Conservation (phyloP, 306 rosid genomes). For the Casuarina glauca region DNA sequence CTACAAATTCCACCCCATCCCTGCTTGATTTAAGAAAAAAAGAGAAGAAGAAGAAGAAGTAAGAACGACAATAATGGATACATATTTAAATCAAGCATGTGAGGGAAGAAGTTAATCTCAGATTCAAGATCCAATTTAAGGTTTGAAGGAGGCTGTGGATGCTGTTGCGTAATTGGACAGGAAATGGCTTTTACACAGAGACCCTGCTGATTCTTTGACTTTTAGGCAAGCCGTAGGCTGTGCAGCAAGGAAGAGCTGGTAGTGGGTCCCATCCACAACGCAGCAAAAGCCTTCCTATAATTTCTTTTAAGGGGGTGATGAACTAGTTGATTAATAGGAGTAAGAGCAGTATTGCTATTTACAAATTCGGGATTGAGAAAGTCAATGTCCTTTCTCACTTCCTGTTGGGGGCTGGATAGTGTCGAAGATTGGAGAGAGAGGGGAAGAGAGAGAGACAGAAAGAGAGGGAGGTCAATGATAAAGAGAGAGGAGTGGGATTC, state of each 20-base stretch:
- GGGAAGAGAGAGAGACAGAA: conserved; percentile 19
- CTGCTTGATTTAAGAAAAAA: too few relatives aligned
- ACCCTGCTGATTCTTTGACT: conserved; percentile 64
- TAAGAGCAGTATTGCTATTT: conserved; percentile 12
- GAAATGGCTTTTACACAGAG: conserved; percentile 56
- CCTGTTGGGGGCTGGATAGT: conserved; percentile 28
- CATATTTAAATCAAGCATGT: not conserved
- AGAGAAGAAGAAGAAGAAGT: too few relatives aligned
- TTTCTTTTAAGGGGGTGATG: conserved; percentile 6
- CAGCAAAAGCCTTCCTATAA: conserved; percentile 18
- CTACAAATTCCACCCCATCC: too few relatives aligned
- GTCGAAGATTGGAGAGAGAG: conserved; percentile 26
- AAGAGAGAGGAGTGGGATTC: conserved; percentile 22
- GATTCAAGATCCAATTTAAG: not conserved
- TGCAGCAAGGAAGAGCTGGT: conserved; percentile 28
- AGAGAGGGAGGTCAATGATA: conserved; percentile 9
- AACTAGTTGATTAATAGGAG: not conserved
- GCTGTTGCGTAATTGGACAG: conserved; percentile 48
- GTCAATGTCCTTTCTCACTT: conserved; percentile 65
- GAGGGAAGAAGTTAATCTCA: not conserved
- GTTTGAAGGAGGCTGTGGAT: conserved; percentile 1
- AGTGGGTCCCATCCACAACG: conserved; percentile 44
- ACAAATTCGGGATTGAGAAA: conserved; percentile 43
- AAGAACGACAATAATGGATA: not conserved
- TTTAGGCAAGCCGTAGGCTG: conserved; percentile 23